phyloP scores from a whole-genome alignment of 1,284 basidiomycete genomes.

The Fomitopsis schrenkii region DNA sequence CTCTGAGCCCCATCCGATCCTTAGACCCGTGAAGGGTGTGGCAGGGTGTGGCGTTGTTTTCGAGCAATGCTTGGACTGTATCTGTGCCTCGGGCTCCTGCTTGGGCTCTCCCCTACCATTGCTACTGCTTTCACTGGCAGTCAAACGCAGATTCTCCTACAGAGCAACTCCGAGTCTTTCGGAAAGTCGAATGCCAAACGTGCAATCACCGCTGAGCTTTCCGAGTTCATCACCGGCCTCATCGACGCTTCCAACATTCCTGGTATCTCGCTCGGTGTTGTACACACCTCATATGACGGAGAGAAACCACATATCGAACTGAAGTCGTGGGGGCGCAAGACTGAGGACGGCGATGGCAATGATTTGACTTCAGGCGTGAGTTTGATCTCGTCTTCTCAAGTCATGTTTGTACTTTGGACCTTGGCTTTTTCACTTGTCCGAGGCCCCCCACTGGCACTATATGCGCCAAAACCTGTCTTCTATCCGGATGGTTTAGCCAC shows the following conservation, averaged over 20 bases:
- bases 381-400: not conserved
- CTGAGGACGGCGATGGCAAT: slow-evolving; percentile 24
- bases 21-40: too few species aligned
- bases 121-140: too few species aligned
- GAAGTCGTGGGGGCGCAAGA: slow-evolving; percentile 23
- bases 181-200: not conserved
- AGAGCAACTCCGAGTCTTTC: not conserved
- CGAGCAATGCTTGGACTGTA: too few species aligned
- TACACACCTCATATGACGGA: slow-evolving; percentile 13
- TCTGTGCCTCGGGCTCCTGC: too few species aligned
- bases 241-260: slow-evolving; percentile 15
- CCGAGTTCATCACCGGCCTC: slow-evolving; percentile 13
- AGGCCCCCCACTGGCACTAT: too few species aligned
- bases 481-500: too few species aligned
- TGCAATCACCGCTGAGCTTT: slow-evolving; percentile 19
- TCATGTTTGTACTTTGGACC: too few species aligned
- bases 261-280: slow-evolving; percentile 22
- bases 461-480: too few species aligned
- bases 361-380: slow-evolving; percentile 28
- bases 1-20: too few species aligned
- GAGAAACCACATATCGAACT: slow-evolving; percentile 18
- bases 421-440: too few species aligned
- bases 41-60: too few species aligned
- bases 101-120: too few species aligned
- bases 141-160: not conserved